Percentiles rank a stretch among this genome's conserved stretches.
Evolutionary conservation across 176 grass and related monocot genomes (phyloP).

Genomic region (Aegilops umbellulata): DNA sequence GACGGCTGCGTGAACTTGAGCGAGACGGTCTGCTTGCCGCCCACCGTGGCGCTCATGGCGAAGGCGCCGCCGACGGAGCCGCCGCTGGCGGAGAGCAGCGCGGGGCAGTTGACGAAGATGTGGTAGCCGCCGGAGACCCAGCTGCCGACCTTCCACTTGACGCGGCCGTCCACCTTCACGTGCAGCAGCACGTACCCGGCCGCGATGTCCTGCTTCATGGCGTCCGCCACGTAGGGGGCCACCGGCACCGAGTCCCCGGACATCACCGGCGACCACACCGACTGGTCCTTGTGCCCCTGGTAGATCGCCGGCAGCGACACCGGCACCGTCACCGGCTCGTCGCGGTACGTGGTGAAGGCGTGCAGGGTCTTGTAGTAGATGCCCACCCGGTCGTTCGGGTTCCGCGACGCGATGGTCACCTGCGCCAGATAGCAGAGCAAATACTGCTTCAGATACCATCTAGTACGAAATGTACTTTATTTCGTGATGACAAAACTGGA

Average conservation of each 20-base stretch:
- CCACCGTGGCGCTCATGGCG: slow-evolving; percentile 20
- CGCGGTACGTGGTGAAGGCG: slow-evolving; percentile 60
- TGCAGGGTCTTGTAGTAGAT: slow-evolving; percentile 73
- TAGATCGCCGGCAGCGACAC: slow-evolving; percentile 54
- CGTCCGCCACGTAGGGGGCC: slow-evolving; percentile 42
- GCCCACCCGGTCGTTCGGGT: slow-evolving; percentile 80
- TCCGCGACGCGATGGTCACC: slow-evolving; percentile 73
- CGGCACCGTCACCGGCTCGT: slow-evolving; percentile 57
- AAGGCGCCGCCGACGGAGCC: slow-evolving; percentile 26
- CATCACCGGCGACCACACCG: slow-evolving; percentile 77
- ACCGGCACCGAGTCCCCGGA: slow-evolving; percentile 50
- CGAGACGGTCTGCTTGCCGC: slow-evolving; percentile 17
- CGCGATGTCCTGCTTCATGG: slow-evolving; percentile 62
- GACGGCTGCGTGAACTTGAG: slow-evolving; percentile 58
- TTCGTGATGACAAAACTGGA: background rate
- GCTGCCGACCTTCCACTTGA: slow-evolving; percentile 85
- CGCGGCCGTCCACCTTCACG: slow-evolving; percentile 52
- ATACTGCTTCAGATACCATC: background rate
- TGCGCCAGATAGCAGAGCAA: background rate
- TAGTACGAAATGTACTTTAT: background rate
- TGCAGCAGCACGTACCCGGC: slow-evolving; percentile 67
- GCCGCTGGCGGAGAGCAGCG: slow-evolving; percentile 44
- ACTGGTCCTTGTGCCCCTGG: slow-evolving; percentile 69
- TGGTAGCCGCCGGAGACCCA: slow-evolving; percentile 75
- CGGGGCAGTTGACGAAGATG: slow-evolving; percentile 83